A percentile compares a stretch with the other conserved stretches of the same genome.
These are phyloP conservation scores for Candida mesenterica DNA, from an alignment of 1,139 yeast genomes.

Conservation along the genomic window DNA sequence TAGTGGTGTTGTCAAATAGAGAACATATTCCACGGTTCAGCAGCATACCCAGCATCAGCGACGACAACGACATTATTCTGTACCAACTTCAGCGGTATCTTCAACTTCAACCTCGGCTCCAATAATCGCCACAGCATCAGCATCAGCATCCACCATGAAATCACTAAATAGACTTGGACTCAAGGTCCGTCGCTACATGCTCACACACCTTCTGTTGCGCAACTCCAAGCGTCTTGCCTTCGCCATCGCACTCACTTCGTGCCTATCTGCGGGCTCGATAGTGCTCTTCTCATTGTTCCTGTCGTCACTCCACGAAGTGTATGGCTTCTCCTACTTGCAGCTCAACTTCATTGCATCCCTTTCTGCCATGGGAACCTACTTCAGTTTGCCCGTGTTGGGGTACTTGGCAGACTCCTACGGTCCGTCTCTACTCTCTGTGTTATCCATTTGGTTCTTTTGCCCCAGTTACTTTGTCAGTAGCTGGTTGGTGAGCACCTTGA, in stretches of 20 bases:
- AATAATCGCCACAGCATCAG: too few relatives aligned
- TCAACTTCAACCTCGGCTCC: too few relatives aligned
- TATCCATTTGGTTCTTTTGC: constrained; percentile 63
- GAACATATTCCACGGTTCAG: too few relatives aligned
- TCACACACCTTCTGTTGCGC: constrained; percentile 22
- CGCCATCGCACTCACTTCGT: constrained; percentile 44
- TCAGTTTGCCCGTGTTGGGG: constrained; percentile 82
- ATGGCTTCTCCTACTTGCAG: constrained; percentile 65
- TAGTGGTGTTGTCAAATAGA: too few relatives aligned
- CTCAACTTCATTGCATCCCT: constrained; percentile 76
- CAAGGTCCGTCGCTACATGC: constrained; percentile 20
- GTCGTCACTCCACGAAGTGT: constrained; percentile 56
- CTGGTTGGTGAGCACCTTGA: constrained; percentile 9
- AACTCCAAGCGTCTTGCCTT: constrained; percentile 39
- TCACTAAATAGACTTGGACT: constrained; percentile 3
- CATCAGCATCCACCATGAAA: not conserved
- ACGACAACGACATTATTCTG: too few relatives aligned
- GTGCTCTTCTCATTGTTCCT: constrained; percentile 78
- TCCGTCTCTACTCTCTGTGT: constrained; percentile 66
- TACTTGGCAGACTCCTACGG: constrained; percentile 83
- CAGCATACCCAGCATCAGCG: too few relatives aligned
- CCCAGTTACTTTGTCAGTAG: constrained; percentile 64
- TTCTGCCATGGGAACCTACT: constrained; percentile 79
- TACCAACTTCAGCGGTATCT: too few relatives aligned
- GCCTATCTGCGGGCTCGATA: constrained; percentile 80